phyloP scores from a whole-genome alignment of 805 yeast species.

The Pichia californica region DNA sequence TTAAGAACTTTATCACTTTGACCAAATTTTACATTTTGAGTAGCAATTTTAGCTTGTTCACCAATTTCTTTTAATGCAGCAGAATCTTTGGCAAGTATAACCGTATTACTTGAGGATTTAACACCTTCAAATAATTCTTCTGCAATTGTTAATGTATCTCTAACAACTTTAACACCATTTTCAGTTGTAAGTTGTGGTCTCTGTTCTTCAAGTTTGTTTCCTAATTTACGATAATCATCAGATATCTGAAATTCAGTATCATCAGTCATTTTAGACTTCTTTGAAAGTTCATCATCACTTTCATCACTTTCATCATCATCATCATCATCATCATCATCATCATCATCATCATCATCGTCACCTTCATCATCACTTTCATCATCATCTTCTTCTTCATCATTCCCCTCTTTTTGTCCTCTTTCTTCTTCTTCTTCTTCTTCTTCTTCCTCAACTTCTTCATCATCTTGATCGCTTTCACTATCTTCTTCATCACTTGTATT shows the following conservation, averaged over 20 bases:
- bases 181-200: slow-evolving; percentile 50
- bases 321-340: background rate
- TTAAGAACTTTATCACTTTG: slow-evolving; percentile 45
- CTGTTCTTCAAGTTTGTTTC: slow-evolving; percentile 25
- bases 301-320: slow-evolving; percentile 4
- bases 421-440: background rate
- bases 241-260: slow-evolving; percentile 19
- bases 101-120: slow-evolving; percentile 30
- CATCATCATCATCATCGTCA: slow-evolving; percentile 1
- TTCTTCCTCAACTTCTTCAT: background rate
- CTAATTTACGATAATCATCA: slow-evolving; percentile 21
- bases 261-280: slow-evolving; percentile 11
- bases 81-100: slow-evolving; percentile 56
- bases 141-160: slow-evolving; percentile 37
- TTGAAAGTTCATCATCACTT: slow-evolving; percentile 5
- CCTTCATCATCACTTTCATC: background rate
- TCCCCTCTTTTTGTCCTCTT: background rate
- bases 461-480: background rate
- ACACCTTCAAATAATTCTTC: slow-evolving; percentile 41
- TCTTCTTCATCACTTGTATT: background rate
- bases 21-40: slow-evolving; percentile 55
- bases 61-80: slow-evolving; percentile 55
- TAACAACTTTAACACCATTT: slow-evolving; percentile 47
- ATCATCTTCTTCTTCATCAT: background rate
- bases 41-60: slow-evolving; percentile 56